Evolutionary conservation across 805 yeast species (phyloP).

Genomic region (Lipomyces sp.): DNA sequence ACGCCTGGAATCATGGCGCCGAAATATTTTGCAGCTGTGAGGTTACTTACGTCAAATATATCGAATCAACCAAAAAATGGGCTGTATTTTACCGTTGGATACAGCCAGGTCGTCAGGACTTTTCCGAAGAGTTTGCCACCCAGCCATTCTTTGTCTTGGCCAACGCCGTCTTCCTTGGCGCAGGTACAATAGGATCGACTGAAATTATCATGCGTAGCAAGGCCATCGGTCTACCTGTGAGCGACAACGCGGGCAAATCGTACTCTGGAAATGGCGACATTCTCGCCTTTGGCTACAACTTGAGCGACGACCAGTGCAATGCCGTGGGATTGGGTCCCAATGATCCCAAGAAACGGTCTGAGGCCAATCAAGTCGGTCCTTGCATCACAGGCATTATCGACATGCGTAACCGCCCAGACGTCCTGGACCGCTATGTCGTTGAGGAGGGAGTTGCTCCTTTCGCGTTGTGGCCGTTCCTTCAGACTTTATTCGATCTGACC

Average conservation of each 20-base stretch:
- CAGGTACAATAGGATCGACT: background rate
- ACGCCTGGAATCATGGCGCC: background rate
- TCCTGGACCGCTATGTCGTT: background rate
- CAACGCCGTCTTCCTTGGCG: background rate
- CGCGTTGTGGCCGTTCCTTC: background rate
- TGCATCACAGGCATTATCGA: background rate
- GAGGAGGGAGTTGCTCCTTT: constrained; percentile 2
- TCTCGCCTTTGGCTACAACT: background rate
- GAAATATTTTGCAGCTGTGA: constrained; percentile 2
- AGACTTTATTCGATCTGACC: background rate
- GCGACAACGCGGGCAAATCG: background rate
- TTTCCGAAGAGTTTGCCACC: background rate
- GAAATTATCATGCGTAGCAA: background rate
- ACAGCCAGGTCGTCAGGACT: background rate
- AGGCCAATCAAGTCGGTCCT: background rate
- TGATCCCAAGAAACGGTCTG: background rate
- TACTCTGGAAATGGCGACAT: background rate
- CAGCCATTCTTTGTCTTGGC: background rate
- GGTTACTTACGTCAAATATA: background rate
- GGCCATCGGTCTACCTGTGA: constrained; percentile 1
- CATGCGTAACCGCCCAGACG: background rate
- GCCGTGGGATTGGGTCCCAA: background rate
- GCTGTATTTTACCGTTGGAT: background rate
- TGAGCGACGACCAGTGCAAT: background rate
- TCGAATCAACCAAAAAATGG: background rate